phyloP scores from a whole-genome alignment of 805 yeast species.

The Wickerhamomyces bisporus region DNA sequence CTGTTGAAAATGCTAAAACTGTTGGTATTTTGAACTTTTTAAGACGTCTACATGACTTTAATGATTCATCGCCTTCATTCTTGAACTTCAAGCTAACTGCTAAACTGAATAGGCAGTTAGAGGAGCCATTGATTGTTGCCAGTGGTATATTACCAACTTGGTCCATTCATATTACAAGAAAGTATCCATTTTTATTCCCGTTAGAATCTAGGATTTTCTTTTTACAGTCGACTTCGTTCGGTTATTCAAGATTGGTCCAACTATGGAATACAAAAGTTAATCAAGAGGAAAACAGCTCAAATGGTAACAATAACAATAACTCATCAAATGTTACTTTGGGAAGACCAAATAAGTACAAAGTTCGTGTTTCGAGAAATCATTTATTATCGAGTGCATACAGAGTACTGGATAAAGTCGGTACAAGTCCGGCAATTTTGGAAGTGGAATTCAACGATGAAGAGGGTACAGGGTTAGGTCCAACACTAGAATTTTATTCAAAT shows the following conservation, averaged over 20 bases:
- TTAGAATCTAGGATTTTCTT: slow-evolving; percentile 73
- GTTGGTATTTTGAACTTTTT: slow-evolving; percentile 41
- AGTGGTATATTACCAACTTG: slow-evolving; percentile 84
- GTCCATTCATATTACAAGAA: slow-evolving; percentile 68
- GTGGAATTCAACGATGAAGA: slow-evolving; percentile 86
- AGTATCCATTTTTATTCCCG: slow-evolving; percentile 80
- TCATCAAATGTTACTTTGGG: slow-evolving; percentile 49
- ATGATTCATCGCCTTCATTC: slow-evolving; percentile 32
- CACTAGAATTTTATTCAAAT: slow-evolving; percentile 82
- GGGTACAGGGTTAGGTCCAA: slow-evolving; percentile 97
- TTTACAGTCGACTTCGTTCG: slow-evolving; percentile 84
- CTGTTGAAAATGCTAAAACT: slow-evolving; percentile 27
- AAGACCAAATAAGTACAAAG: slow-evolving; percentile 71
- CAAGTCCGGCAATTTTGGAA: slow-evolving; percentile 77
- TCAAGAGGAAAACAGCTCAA: slow-evolving; percentile 33
- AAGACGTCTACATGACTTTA: slow-evolving; percentile 37
- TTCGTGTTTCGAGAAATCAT: slow-evolving; percentile 66
- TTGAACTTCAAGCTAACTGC: slow-evolving; percentile 80
- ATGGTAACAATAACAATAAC: slow-evolving; percentile 22
- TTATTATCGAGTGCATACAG: slow-evolving; percentile 74
- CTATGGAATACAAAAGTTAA: slow-evolving; percentile 61
- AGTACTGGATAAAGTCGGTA: slow-evolving; percentile 69
- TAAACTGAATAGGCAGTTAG: slow-evolving; percentile 79
- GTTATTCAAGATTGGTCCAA: slow-evolving; percentile 76
- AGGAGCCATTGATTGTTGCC: slow-evolving; percentile 84